These are phyloP conservation scores for Aspergillus avenaceus DNA, from an alignment of 495 filamentous ascomycete genomes.

Conservation along the genomic window DNA sequence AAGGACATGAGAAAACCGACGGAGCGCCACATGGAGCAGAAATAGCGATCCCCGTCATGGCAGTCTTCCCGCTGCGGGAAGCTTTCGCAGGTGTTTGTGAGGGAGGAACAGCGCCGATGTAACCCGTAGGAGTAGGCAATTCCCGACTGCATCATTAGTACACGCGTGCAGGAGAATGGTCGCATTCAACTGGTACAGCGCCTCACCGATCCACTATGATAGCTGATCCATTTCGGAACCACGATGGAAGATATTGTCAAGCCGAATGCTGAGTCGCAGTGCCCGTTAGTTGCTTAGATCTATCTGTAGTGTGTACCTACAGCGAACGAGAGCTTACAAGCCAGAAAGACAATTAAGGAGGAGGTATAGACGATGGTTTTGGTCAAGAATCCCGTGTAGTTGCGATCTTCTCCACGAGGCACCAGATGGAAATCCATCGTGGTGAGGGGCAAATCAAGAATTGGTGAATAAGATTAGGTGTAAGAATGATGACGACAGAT, in stretches of 20 bases:
- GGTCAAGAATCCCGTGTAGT: constrained; percentile 45
- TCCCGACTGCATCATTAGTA: constrained; percentile 22
- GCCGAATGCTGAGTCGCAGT: constrained; percentile 56
- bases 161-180: neutral
- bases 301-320: neutral
- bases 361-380: constrained; percentile 55
- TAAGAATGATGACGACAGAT: constrained; percentile 11
- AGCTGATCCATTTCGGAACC: constrained; percentile 77
- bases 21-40: constrained; percentile 89
- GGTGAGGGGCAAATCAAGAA: neutral
- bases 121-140: constrained; percentile 72
- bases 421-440: constrained; percentile 43
- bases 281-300: no score
- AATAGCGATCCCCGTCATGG: constrained; percentile 64
- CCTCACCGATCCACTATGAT: constrained; percentile 56
- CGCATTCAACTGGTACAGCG: neutral
- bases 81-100: constrained; percentile 48
- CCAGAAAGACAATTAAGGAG: constrained; percentile 55
- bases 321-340: constrained; percentile 43
- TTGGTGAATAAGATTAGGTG: neutral
- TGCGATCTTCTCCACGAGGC: constrained; percentile 38
- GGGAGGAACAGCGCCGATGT: constrained; percentile 72
- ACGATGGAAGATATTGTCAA: constrained; percentile 73
- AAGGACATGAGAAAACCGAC: constrained; percentile 85
- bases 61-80: constrained; percentile 65